Conservation (phyloP, 1,284 basidiomycete species). For the Ustilago trichophora region DNA sequence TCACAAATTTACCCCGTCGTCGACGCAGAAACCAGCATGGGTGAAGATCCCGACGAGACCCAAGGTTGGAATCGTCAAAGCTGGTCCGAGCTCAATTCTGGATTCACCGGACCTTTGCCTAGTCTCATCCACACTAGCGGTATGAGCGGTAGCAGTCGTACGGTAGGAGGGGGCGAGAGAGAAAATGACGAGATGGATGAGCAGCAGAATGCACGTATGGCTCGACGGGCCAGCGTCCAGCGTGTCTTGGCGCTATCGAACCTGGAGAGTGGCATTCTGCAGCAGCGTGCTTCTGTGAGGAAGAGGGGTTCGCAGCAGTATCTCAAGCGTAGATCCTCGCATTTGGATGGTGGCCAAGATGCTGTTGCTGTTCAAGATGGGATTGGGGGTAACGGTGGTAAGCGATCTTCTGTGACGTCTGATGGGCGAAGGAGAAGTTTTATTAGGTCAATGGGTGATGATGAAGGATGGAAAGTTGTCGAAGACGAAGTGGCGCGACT, state of each 20-base stretch:
- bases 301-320: conserved; percentile 8
- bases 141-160: too few species aligned
- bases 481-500: neutral
- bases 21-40: conserved; percentile 13
- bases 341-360: conserved; percentile 10
- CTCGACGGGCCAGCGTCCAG: conserved; percentile 26
- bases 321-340: conserved; percentile 17
- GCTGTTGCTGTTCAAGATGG: too few species aligned
- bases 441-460: conserved; percentile 1
- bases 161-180: too few species aligned
- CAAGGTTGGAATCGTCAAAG: conserved; percentile 11
- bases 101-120: conserved; percentile 11
- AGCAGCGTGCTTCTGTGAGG: conserved; percentile 9
- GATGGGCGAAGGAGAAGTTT: conserved; percentile 12
- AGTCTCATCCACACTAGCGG: conserved; percentile 10
- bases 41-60: conserved; percentile 14
- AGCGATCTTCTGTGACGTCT: conserved; percentile 12
- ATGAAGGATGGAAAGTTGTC: conserved; percentile 25
- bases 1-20: neutral
- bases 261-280: conserved; percentile 2
- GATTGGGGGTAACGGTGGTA: conserved; percentile 8
- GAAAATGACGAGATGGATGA: conserved; percentile 1
- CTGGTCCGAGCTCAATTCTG: conserved; percentile 17
- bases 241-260: conserved; percentile 28
- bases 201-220: neutral